Evolutionary conservation across 371 early-diverging fungal species (phyloP), one percentile per base, ranked within the genome.

Genomic region (Mortierella sp.): DNA sequence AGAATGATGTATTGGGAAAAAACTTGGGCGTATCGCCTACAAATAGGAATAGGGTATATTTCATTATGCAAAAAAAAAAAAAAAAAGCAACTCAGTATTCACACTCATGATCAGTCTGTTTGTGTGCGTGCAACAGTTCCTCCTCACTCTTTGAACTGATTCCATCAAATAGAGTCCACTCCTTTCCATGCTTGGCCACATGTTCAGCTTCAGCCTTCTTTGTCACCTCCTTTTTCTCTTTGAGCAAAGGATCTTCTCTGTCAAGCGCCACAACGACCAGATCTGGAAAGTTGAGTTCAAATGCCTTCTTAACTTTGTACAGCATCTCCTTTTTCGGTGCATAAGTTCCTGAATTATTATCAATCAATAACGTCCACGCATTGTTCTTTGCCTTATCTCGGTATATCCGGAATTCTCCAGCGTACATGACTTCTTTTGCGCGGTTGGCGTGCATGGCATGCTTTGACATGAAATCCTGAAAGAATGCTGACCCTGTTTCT

Each of bases 391-490:
- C 9, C 12, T 64, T 64, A 40, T 79, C 74, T 43, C 35, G 53
- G 61, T 68, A 75, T 7, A 80, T 2, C 1, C 81, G 70, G 68
- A 80, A 80, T 57, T 80, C 81, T 26, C 81, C 81, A 19, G 81
- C 64, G 57, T 34, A 80, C 56, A 70, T n/a, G 10, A 80, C 81
- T 31, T 80, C 81, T 0, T 62, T 60, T 23, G 81, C 67, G 8
- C 81, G 67, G 56, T 80, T 71, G 35, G 75, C 75, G 37, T 80
- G 81, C 81, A 80, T 80, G 12, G 81, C 81, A 17, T 80, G 81
- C 66, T 80, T 80, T 13, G 81, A 80, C 81, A 80, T 80, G 47
- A 80, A 80, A 23, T 80, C 81, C 53, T 75, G 75, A 61, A 80
- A 80, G 66, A 80, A 80, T 4, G 81, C 81, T 1, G 75, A 43